Evolutionary conservation across 805 yeast genomes (phyloP).

Genomic region (Ogataea wickerhamii): DNA sequence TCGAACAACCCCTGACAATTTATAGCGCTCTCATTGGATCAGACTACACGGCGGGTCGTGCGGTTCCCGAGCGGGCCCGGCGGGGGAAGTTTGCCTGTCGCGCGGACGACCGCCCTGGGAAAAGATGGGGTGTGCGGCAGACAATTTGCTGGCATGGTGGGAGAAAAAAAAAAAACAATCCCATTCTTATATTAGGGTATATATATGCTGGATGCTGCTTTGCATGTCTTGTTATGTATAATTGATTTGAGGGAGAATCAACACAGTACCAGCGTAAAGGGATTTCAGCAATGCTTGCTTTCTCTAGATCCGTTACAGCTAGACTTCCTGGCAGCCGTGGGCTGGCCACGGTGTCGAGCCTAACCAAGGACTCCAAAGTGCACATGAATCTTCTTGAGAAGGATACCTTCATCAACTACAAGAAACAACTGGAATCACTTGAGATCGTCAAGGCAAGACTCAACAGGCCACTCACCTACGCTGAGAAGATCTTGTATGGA

Average conservation of each 20-base stretch:
- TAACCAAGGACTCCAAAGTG: slow-evolving; percentile 54
- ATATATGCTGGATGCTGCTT: slow-evolving; percentile 2
- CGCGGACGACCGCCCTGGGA: slow-evolving; percentile 3
- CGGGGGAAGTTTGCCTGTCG: slow-evolving; percentile 5
- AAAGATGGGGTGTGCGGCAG: slow-evolving; percentile 3
- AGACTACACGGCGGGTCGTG: slow-evolving; percentile 6
- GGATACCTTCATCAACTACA: slow-evolving; percentile 86
- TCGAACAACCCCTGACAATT: slow-evolving; percentile 9
- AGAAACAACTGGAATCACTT: slow-evolving; percentile 84
- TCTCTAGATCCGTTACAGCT: slow-evolving; percentile 24
- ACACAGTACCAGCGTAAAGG: not conserved
- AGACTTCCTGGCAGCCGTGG: slow-evolving; percentile 38
- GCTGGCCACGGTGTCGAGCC: slow-evolving; percentile 47
- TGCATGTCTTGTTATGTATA: not conserved
- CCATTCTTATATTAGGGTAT: slow-evolving; percentile 1
- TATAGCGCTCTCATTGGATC: slow-evolving; percentile 16
- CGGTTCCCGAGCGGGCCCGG: not conserved
- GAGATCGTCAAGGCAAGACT: slow-evolving; percentile 72
- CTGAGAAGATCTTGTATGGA: slow-evolving; percentile 92
- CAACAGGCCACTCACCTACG: slow-evolving; percentile 80
- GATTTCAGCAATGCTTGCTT: slow-evolving; percentile 27
- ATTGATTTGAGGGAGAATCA: not conserved
- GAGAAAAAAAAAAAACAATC: not conserved
- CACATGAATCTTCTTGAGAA: slow-evolving; percentile 60
- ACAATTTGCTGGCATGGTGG: not conserved